phyloP scores from a whole-genome alignment of 805 yeast species.

The Candida quercuum region DNA sequence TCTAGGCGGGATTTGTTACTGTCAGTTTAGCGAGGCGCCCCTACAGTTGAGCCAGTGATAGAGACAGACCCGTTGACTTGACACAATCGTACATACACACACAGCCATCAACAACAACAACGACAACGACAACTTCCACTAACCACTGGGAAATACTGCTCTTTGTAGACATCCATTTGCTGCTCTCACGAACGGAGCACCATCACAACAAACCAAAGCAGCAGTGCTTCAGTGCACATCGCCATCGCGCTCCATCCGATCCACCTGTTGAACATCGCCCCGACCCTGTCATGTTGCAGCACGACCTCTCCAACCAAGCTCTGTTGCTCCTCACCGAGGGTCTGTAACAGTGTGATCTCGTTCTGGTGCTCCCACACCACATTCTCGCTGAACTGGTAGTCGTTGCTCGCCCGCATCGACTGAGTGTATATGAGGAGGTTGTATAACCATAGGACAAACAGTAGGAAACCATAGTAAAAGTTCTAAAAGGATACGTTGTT shows the following conservation, averaged over 20 bases:
- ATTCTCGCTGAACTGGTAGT: constrained; percentile 15
- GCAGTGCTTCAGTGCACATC: neutral
- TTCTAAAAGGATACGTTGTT: constrained; percentile 12
- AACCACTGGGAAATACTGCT: too few relatives aligned
- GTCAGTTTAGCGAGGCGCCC: too few relatives aligned
- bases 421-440: constrained; percentile 9
- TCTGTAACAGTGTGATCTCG: constrained; percentile 9
- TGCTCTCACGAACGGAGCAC: neutral
- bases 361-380: constrained; percentile 10
- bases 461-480: constrained; percentile 17
- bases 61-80: too few relatives aligned
- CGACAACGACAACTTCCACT: too few relatives aligned
- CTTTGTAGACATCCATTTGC: too few relatives aligned
- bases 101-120: too few relatives aligned
- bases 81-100: too few relatives aligned
- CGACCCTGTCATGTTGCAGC: constrained; percentile 8
- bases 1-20: too few relatives aligned
- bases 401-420: constrained; percentile 1
- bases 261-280: constrained; percentile 10
- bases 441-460: constrained; percentile 17
- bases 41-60: too few relatives aligned
- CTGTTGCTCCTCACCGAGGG: constrained; percentile 7
- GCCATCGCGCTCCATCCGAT: constrained; percentile 19
- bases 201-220: constrained; percentile 2
- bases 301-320: constrained; percentile 9